Evolutionary conservation across 2,329 filamentous ascomycete species (phyloP), one percentile per base, ranked within the genome.

Genomic region (Aspergillus quadrilineatus): DNA sequence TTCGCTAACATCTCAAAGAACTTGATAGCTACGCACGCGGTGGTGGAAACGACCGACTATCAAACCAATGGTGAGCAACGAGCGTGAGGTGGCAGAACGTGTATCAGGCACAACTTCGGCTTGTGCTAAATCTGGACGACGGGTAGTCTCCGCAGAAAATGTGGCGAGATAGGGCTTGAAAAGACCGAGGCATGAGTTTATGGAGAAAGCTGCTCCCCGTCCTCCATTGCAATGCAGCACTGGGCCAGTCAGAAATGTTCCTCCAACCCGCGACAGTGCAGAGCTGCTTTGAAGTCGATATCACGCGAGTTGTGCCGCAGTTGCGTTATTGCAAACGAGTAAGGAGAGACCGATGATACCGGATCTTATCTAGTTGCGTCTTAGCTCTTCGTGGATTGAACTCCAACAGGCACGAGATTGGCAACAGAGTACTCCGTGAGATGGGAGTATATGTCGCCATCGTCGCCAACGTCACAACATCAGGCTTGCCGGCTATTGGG

Each of bases 251-350:
- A 43, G 10, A 41, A 15, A 22, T 17, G 17, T 5, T 26, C 36
- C 10, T 30, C 9, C 12, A 15, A 12, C 15, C 14, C 50, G 14
- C 32, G n/a, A 8, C 6, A 45, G 26, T 32, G n/a, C 15, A 42
- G 41, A 47, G 15, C 41, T 26, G 3, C 12, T 12, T 34, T 29
- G 39, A 42, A 53, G 30, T 22, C 22, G 32, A 22, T 42, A 67
- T 64, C 63, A 65, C 64, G 63, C 62, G 59, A 65, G 47, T n/a
- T 22, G 17, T 53, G 56, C 53, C 44, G 45, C 41, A 53, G 53
- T 67, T 65, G 65, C 65, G 66, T 61, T 64, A 66, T 64, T 36
- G 41, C 14, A 41, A 42, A 51, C 63, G 57, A 65, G 60, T 63
- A 15, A 56, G 9, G 12, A 14, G 44, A 9, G 26, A 26, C 41